Evolutionary conservation across 192 early-diverging fungal genomes (phyloP).

Genomic region (Entophlyctis luteolus): DNA sequence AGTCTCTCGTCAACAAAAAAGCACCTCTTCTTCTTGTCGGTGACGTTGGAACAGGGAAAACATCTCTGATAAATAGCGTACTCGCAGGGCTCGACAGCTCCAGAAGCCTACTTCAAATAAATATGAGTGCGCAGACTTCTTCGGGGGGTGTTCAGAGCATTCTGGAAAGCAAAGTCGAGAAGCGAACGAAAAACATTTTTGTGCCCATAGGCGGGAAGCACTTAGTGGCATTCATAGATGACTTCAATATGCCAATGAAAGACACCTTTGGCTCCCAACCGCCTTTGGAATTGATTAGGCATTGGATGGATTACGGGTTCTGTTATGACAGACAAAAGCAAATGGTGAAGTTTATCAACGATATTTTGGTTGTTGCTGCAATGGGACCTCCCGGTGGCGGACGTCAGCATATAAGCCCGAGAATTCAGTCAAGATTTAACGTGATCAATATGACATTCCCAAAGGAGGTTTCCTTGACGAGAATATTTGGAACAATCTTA

Average conservation of each 20-base stretch:
- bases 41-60: conserved; percentile 58
- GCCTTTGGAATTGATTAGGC: conserved; percentile 53
- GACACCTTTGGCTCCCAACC: conserved; percentile 64
- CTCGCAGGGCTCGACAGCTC: conserved; percentile 38
- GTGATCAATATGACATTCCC: conserved; percentile 60
- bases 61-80: conserved; percentile 53
- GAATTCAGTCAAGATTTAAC: conserved; percentile 55
- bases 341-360: conserved; percentile 50
- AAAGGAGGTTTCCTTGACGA: conserved; percentile 41
- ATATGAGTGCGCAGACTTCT: conserved; percentile 58
- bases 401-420: conserved; percentile 48
- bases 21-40: conserved; percentile 51
- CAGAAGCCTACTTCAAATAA: conserved; percentile 43
- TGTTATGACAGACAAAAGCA: conserved; percentile 56
- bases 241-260: conserved; percentile 62
- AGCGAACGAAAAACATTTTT: conserved; percentile 59
- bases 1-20: conserved; percentile 43
- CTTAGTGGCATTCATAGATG: conserved; percentile 54
- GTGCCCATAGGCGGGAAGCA: conserved; percentile 56
- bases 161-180: conserved; percentile 56
- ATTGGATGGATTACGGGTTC: conserved; percentile 61
- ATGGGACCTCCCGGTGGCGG: conserved; percentile 62
- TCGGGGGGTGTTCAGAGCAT: conserved; percentile 48
- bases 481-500: conserved; percentile 55
- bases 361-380: conserved; percentile 49